Base-by-base conservation (phyloP, 257 asterid genomes). In the Anisodus tanguticus region DNA sequence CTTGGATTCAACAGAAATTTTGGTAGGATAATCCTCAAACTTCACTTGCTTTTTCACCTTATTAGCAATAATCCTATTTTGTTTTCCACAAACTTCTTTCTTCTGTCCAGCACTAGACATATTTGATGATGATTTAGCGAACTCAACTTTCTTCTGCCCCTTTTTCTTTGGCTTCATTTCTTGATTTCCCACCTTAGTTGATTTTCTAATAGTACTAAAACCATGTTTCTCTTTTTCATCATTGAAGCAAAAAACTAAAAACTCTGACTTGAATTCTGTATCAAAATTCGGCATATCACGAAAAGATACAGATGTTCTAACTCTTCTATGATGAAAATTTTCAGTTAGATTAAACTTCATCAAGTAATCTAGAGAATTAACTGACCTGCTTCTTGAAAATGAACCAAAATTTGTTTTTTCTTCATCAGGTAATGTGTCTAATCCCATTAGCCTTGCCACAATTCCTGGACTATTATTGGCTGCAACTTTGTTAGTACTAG, bases 381-480 rank as follows among this genome's bases (percentile, higher is more conserved):
- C 93, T 9, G 95, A 91, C 85, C 85, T 90, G 88, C 93, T 92
- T 59, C 93, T 84, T 85, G 91, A 85, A 51, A 64, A 89, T 63
- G 91, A 86, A 15, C 90, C 92, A 85, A 92, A n/a, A 1, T 84
- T 85, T n/a, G 67, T 77, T 7, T 86, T 85, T 58, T 64, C 82
- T 35, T 43, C 57, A 16, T 9, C 12, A 7, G 97, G 94, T 37
- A 92, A 80, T 3, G 94, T 88, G 3, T 92, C 97, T 81, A 92
- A 64, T 12, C 97, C 94, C 97, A 92, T 92, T 68, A 92, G 72
- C 49, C 88, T 89, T 10, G 97, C 97, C 63, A 92, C 97, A 5
- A 92, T 83, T 64, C 97, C 93, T 15, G 94, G 94, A 5, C 74
- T 45, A 4, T 35, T 45, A 4, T 19, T 74, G 6, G 74, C 70